phyloP scores from a whole-genome alignment of 768 basidiomycete species.

The Trametes coccinea region DNA sequence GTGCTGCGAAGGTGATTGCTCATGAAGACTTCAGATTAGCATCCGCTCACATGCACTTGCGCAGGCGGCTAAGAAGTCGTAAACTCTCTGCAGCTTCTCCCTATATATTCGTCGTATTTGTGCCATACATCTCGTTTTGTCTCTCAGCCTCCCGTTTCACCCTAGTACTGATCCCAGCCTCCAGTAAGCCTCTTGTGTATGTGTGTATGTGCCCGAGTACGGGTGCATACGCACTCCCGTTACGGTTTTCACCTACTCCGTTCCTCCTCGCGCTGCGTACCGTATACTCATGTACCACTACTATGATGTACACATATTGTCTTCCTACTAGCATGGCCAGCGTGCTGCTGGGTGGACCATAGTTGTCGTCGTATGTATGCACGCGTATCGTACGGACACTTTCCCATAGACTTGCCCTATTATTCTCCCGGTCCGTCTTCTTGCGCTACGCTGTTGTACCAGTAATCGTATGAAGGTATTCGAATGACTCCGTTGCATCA shows the following conservation, averaged over 20 bases:
- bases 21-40: not conserved
- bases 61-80: slow-evolving; percentile 18
- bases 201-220: not conserved
- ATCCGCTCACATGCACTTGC: not conserved
- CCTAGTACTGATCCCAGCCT: not conserved
- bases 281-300: slow-evolving; percentile 13
- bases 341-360: not conserved
- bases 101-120: slow-evolving; percentile 2
- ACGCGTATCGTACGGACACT: slow-evolving; percentile 17
- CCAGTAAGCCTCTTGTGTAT: not conserved
- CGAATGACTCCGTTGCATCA: too few species aligned
- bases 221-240: not conserved
- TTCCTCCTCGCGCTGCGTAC: not conserved
- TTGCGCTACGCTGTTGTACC: slow-evolving; percentile 6
- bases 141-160: not conserved
- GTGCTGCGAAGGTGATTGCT: slow-evolving; percentile 11
- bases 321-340: not conserved
- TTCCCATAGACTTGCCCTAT: slow-evolving; percentile 8
- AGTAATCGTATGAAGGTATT: slow-evolving; percentile 13
- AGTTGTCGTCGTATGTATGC: slow-evolving; percentile 17
- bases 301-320: slow-evolving; percentile 6
- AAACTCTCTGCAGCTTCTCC: not conserved
- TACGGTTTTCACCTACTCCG: not conserved
- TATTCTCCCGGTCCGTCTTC: not conserved
- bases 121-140: slow-evolving; percentile 3